Conservation (phyloP, 495 filamentous ascomycete species). For the Penicillium samsonianum region DNA sequence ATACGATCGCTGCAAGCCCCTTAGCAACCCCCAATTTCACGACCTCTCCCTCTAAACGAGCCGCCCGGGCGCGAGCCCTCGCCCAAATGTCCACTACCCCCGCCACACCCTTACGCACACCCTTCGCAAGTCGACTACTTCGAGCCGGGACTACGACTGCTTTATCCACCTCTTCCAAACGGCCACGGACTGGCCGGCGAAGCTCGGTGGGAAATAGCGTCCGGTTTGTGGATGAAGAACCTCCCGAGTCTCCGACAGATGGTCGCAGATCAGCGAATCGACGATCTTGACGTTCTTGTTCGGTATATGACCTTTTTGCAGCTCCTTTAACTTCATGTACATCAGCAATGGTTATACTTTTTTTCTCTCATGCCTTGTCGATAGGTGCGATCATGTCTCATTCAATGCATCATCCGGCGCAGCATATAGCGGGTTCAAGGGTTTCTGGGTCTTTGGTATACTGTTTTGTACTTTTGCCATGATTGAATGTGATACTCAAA, state of each 20-base stretch:
- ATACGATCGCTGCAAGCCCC: constrained; percentile 39
- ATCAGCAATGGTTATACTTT: constrained; percentile 18
- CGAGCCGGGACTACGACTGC: constrained; percentile 34
- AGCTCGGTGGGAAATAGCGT: constrained; percentile 44
- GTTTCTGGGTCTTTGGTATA: constrained; percentile 21
- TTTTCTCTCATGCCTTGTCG: constrained; percentile 15
- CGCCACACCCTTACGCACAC: constrained; percentile 47
- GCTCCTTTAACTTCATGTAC: constrained; percentile 14
- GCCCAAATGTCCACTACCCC: constrained; percentile 56
- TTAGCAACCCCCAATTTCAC: constrained; percentile 55
- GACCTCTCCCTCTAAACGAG: constrained; percentile 59
- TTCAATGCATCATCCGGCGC: constrained; percentile 32
- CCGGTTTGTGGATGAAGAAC: constrained; percentile 47
- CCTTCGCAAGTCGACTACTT: constrained; percentile 47
- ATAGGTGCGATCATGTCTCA: constrained; percentile 19
- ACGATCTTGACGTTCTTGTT: constrained; percentile 28
- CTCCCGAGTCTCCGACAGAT: constrained; percentile 46
- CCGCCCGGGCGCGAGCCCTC: constrained; percentile 52
- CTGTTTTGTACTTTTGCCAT: constrained; percentile 25
- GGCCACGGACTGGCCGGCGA: constrained; percentile 33
- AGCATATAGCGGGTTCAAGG: constrained; percentile 29
- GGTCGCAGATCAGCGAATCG: constrained; percentile 42
- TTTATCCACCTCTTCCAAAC: constrained; percentile 31
- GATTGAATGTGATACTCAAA: constrained; percentile 27
- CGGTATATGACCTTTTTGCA: constrained; percentile 16